Base-by-base conservation (phyloP, 257 asterid species). In the Rehmannia glutinosa region DNA sequence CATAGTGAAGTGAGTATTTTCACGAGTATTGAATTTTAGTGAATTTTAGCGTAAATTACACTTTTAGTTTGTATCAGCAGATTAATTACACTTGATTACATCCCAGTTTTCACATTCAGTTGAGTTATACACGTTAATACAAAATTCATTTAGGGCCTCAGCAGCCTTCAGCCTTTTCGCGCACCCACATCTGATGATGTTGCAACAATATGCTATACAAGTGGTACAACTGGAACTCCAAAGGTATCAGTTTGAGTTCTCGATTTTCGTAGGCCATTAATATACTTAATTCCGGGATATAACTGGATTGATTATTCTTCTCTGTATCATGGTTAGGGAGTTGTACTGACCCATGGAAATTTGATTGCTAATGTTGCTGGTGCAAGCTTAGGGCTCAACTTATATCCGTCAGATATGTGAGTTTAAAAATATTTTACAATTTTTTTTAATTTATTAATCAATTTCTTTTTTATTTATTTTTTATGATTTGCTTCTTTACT, bases 161-260 rank as follows among this genome's bases (percentile, higher is more conserved):
- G 73, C 59, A 78, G 71, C 59, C 72, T 75, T 73, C 83, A 81
- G 52, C 84, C 90, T 23, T 86, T 89, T 71, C 66, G 75, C 79
- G 83, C 92, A 57, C 96, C 96, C 35, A 71, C 51, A 63, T 79
- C 90, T 23, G 78, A 79, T 53, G 90, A 86, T 42, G 68, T 75
- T 67, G 96, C 90, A 11, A 86, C 96, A 15, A 84, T 89, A 76
- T 89, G 96, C 86, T 89, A 89, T 68, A 89, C 95, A 12, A 89
- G 96, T 71, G 96, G 96, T 47, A 89, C 95, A 41, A 89, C 96
- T 16, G 96, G 96, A 69, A 89, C 89, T 46, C 96, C 96, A 49
- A 89, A 86, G 92, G 96, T 89, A 67, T 49, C 24, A 47, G 6
- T 28, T 21, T 41, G 43, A 66, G 33, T 30, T 53, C 45, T 71